A percentile compares a stretch with the other conserved stretches of the same genome.
These are phyloP conservation scores for Pseudopithomyces chartarum DNA, from an alignment of 2,329 filamentous ascomycete species.

Conservation along the genomic window DNA sequence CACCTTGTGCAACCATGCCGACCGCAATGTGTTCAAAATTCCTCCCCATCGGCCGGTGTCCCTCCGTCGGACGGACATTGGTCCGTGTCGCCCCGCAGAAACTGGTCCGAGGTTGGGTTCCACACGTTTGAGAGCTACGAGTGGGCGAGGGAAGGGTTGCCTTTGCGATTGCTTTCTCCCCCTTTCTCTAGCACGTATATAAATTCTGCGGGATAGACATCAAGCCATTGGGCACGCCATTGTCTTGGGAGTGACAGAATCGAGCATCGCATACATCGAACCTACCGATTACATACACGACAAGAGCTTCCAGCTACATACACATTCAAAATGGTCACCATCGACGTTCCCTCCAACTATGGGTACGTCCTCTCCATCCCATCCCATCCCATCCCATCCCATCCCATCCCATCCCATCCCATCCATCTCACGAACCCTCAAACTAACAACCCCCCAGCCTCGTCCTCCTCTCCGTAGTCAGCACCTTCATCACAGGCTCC, in stretches of 20 bases:
- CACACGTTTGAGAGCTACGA: not conserved
- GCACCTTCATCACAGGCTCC: constrained; percentile 58
- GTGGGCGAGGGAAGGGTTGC: not conserved
- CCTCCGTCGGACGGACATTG: constrained; percentile 18
- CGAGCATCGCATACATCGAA: not conserved
- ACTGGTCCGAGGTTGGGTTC: constrained; percentile 24
- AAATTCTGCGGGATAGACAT: not conserved
- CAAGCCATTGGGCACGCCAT: no score
- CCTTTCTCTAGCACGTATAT: not conserved
- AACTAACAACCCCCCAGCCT: constrained; percentile 48
- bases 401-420: not conserved
- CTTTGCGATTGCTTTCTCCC: no score
- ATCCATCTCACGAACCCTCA: constrained; percentile 11
- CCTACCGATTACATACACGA: not conserved
- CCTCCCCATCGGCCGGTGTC: not conserved
- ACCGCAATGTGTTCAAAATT: not conserved
- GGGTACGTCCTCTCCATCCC: constrained; percentile 31
- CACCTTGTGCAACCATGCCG: not conserved
- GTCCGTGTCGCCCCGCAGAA: constrained; percentile 25
- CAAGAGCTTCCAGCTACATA: not conserved
- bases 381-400: not conserved
- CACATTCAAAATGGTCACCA: constrained; percentile 23
- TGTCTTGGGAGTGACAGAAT: no score
- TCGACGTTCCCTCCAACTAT: constrained; percentile 34
- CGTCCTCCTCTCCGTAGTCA: constrained; percentile 59